Conservation (phyloP, 139 green algal genomes). For the Volvox reticuliferus region DNA sequence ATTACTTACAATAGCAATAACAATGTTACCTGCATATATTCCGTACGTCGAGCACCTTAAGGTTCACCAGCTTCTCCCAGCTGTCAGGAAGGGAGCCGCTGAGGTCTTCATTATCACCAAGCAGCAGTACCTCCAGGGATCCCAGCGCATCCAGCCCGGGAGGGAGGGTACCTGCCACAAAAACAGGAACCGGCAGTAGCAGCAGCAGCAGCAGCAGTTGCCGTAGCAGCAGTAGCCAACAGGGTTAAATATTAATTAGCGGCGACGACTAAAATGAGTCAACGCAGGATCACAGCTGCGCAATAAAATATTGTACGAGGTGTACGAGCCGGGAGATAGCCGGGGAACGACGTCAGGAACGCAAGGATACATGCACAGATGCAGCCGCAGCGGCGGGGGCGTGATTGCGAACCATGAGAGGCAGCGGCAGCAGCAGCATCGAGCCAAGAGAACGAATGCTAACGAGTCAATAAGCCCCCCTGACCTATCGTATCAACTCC, state of each 20-base stretch:
- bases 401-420: too few relatives aligned
- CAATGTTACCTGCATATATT: constrained; percentile 14
- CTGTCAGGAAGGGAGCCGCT: neutral
- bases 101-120: neutral
- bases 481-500: neutral
- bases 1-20: neutral
- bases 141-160: neutral
- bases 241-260: neutral
- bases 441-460: too few relatives aligned
- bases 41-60: neutral
- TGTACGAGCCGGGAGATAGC: too few relatives aligned
- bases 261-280: too few relatives aligned
- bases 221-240: too few relatives aligned
- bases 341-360: too few relatives aligned
- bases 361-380: too few relatives aligned
- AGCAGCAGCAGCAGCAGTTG: neutral
- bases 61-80: neutral
- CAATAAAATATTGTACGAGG: too few relatives aligned
- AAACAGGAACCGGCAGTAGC: neutral
- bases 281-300: too few relatives aligned
- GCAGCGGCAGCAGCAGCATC: too few relatives aligned
- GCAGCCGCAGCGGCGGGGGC: too few relatives aligned
- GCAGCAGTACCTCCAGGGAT: neutral
- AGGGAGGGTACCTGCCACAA: constrained; percentile 1
- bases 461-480: too few relatives aligned